Evolutionary conservation across 805 yeast genomes (phyloP), one percentile per base, ranked within the genome.

Genomic region (Naumovozyma castellii): DNA sequence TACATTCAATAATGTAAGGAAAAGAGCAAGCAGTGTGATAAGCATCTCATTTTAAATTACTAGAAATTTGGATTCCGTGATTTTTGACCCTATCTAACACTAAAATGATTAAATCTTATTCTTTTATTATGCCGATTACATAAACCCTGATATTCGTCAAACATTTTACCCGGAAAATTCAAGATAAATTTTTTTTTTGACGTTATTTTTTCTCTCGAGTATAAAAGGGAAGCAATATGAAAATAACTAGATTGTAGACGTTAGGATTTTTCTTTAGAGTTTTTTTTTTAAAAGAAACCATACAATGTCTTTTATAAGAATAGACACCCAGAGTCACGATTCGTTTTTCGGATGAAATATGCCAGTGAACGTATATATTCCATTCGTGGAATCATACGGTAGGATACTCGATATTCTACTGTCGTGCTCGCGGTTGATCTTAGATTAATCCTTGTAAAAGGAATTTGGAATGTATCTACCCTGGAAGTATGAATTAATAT

Each of bases 401-500:
- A 39, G 36, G 42, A 41, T 41, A 47, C 47, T 45, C 32, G 46
- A 32, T 44, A 35, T 41, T 44, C 39, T 42, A 42, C 46, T 66
- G 73, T 73, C 84, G 94, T 84, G 94, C 94, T 84, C 88, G 92
- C 92, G 92, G 83, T 66, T 68, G 84, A 53, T 83, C 92, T 82
- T 73, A 84, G 88, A 84, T 65, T 42, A 66, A 76, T 53, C 53
- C 67, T 45, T 46, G 42, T 40, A 37, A 34, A 38, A 32, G 38
- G 47, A 42, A 34, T 37, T 41, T 44, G 44, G 47, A 44, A 40
- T 36, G 49, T 45, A 53, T 47, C 55, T 49, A 36, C 48, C 41
- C 55, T 49, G 64, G 53, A 46, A 47, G 51, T 47, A 44, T 49
- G 49, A 43, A 44, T 37, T 10, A 42, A 42, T 50, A 50, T 45